Evolutionary conservation across 2,329 filamentous ascomycete species (phyloP).

Genomic region (Penicillium glabrum): DNA sequence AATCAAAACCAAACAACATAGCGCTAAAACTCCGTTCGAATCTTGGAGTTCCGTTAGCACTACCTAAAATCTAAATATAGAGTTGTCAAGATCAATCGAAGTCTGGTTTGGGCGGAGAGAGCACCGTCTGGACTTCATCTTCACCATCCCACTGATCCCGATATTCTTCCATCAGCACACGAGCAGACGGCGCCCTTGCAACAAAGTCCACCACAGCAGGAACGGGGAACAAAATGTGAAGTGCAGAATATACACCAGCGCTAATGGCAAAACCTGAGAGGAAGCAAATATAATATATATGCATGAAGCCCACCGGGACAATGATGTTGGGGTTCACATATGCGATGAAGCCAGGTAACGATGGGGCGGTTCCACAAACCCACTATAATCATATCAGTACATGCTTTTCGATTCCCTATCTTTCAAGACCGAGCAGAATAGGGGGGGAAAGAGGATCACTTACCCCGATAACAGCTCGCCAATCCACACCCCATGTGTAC

Average conservation of each 20-base stretch:
- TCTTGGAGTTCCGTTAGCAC: not conserved
- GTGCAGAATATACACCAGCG: constrained; percentile 14
- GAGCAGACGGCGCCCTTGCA: not conserved
- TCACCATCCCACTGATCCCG: not conserved
- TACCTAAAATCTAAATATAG: not conserved
- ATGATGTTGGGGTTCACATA: constrained; percentile 37
- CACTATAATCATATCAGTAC: constrained; percentile 29
- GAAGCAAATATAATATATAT: constrained; percentile 26
- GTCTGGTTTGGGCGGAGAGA: not conserved
- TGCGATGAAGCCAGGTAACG: constrained; percentile 46
- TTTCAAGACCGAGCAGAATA: no score
- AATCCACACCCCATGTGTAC: constrained; percentile 25
- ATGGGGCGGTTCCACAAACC: constrained; percentile 41
- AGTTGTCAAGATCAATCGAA: not conserved
- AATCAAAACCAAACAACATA: no score
- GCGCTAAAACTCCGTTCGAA: no score
- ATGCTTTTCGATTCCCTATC: not conserved
- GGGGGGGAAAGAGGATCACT: constrained; percentile 7
- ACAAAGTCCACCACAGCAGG: not conserved
- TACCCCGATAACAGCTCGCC: constrained; percentile 25
- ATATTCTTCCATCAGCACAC: not conserved
- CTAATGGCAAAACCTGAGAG: constrained; percentile 18
- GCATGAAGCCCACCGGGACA: constrained; percentile 39
- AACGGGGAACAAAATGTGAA: constrained; percentile 18
- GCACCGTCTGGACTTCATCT: not conserved